Percentiles rank a stretch among this genome's conserved stretches.
Conservation (phyloP, 2,329 filamentous ascomycete species). For the Trichoderma harzianum region DNA sequence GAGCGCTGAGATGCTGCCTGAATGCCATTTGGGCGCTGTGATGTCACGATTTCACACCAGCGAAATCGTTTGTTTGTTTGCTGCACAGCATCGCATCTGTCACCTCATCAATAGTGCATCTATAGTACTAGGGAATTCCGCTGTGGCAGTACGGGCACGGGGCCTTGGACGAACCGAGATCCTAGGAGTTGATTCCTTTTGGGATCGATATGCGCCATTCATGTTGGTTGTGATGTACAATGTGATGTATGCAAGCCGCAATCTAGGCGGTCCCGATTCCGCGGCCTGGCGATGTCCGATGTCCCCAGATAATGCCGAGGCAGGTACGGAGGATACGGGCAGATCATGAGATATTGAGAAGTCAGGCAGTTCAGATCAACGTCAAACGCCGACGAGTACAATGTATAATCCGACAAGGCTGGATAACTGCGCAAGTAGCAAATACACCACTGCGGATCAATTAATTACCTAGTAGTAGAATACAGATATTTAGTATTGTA, state of each 20-base stretch:
- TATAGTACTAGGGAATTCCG: not conserved
- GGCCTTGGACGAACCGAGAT: not conserved
- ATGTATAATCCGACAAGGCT: not conserved
- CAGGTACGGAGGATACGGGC: not conserved
- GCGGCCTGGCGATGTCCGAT: not conserved
- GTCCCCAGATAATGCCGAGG: not conserved
- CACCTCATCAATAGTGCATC: not conserved
- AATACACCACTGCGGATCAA: not conserved
- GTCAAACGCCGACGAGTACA: not conserved
- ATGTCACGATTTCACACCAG: slow-evolving; percentile 6
- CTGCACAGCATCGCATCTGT: not conserved
- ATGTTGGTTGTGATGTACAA: not conserved
- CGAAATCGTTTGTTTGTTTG: not conserved
- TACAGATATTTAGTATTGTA: no score
- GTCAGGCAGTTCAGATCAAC: not conserved
- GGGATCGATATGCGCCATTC: not conserved
- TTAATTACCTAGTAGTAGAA: not conserved
- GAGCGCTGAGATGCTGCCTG: not conserved
- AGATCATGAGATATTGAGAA: not conserved
- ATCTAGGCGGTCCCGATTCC: not conserved
- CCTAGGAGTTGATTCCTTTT: not conserved
- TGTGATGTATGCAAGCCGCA: not conserved
- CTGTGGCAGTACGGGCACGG: not conserved
- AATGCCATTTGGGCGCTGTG: not conserved
- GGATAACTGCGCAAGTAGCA: not conserved